Base-by-base conservation (phyloP, 805 yeast genomes). In the Saturnispora zaruensis region DNA sequence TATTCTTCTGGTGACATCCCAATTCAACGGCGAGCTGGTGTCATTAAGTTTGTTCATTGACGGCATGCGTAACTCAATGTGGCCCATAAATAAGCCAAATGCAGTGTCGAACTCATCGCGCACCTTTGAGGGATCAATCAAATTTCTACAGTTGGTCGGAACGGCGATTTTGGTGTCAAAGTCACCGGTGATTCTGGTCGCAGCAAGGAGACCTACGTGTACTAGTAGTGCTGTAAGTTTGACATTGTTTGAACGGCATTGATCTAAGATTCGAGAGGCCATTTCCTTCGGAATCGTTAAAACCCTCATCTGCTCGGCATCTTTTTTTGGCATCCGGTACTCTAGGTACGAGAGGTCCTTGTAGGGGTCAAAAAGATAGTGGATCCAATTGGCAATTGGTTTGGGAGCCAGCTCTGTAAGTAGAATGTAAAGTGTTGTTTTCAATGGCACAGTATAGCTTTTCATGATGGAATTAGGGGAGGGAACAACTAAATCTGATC, bases 101-200 rank as follows among this genome's bases (percentile, higher is more conserved):
- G 37, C 32, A 1, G 40, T 14, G 8, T 53, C 46, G 33, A 50
- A 58, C 5, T 33, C 23, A 5, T 44, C 38, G 9, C 40, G 46
- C n/a, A 51, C 16, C 16, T 41, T 14, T 6, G 26, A 32, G 1
- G 40, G 51, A 14, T 36, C 33, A 9, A 54, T 50, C 1, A 30
- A n/a, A 1, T 33, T 6, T 43, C 66, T 54, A 3, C 57, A 40
- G 43, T 62, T 54, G 3, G 51, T 56, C 4, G 67, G 65, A 37
- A 63, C 46, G 0, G 42, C 5, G 1, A 48, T 52, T 4, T 8
- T 3, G 0, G 58, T 51, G 38, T 56, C 59, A 8, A 51, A 37
- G 3, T 55, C 55, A 8, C 46, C 43, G 5, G 46, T 41, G 13
- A 42, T 14, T 7, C 25, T 33, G 13, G 20, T 34, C 4, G 43